These are phyloP conservation scores for Cercospora citrullina DNA, from an alignment of 2,329 filamentous ascomycete genomes.

Conservation along the genomic window DNA sequence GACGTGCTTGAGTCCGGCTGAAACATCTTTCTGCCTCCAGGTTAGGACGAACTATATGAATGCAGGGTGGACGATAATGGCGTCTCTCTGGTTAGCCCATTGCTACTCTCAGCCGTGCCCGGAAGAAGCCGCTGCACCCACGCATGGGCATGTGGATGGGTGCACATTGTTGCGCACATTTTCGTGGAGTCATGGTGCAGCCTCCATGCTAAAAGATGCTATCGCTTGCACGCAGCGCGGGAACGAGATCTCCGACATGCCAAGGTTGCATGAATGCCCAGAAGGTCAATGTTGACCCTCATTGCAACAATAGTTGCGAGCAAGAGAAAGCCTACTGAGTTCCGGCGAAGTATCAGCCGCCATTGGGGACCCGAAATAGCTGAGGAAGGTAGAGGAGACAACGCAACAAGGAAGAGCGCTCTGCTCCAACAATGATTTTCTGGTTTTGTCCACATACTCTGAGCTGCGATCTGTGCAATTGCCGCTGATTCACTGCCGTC, in stretches of 20 bases:
- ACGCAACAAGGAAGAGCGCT: background rate
- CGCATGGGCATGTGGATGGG: no score
- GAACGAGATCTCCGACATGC: no score
- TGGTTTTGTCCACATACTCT: background rate
- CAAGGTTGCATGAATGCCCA: no score
- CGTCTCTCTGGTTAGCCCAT: background rate
- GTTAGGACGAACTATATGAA: background rate
- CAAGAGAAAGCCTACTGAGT: background rate
- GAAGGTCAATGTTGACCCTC: no score
- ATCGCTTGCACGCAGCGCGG: no score
- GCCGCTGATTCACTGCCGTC: background rate
- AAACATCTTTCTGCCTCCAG: constrained; percentile 4
- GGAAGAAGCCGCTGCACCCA: no score
- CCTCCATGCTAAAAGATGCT: no score
- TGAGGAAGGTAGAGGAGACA: background rate
- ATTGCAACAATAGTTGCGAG: background rate
- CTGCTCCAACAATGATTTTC: background rate
- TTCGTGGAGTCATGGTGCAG: no score
- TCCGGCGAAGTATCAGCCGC: background rate
- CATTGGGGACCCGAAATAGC: background rate
- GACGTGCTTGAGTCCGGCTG: constrained; percentile 66
- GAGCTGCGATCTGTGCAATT: background rate
- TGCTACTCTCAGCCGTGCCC: background rate
- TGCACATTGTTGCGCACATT: no score
- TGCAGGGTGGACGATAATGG: background rate